These are phyloP conservation scores for Thalassiosira mediterranea DNA, from an alignment of 352 stramenopile species.

Conservation along the genomic window DNA sequence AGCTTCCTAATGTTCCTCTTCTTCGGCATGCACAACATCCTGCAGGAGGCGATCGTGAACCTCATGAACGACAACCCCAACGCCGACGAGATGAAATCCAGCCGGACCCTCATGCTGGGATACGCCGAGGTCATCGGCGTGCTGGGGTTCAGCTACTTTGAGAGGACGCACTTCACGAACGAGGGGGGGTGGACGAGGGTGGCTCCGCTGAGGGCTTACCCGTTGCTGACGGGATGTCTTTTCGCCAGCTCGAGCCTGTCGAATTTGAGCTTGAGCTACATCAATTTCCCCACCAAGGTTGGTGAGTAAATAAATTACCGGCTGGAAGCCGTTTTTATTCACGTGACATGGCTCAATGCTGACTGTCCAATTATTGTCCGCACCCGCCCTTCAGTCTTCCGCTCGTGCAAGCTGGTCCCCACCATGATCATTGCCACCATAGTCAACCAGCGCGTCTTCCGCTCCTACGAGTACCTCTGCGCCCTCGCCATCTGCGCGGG, in stretches of 20 bases:
- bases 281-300: constrained; percentile 80
- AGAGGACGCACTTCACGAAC: constrained; percentile 45
- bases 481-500: constrained; percentile 82
- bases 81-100: constrained; percentile 68
- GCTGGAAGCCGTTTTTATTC: too few relatives aligned
- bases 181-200: constrained; percentile 49
- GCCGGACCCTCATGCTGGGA: constrained; percentile 84
- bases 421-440: constrained; percentile 79
- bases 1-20: constrained; percentile 66
- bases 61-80: too few relatives aligned
- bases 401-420: constrained; percentile 81
- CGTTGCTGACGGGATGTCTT: constrained; percentile 82
- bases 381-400: too few relatives aligned
- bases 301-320: too few relatives aligned
- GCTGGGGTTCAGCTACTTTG: constrained; percentile 43
- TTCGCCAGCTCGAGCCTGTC: constrained; percentile 78
- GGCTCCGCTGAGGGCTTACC: constrained; percentile 79
- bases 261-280: constrained; percentile 67
- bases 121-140: constrained; percentile 86
- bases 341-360: too few relatives aligned
- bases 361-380: too few relatives aligned
- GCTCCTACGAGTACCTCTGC: constrained; percentile 76
- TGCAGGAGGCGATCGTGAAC: constrained; percentile 85
- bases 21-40: constrained; percentile 84
- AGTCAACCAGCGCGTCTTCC: constrained; percentile 72